Evolutionary conservation across 192 early-diverging fungal species (phyloP).

Genomic region (Backusella parvicylindrica): DNA sequence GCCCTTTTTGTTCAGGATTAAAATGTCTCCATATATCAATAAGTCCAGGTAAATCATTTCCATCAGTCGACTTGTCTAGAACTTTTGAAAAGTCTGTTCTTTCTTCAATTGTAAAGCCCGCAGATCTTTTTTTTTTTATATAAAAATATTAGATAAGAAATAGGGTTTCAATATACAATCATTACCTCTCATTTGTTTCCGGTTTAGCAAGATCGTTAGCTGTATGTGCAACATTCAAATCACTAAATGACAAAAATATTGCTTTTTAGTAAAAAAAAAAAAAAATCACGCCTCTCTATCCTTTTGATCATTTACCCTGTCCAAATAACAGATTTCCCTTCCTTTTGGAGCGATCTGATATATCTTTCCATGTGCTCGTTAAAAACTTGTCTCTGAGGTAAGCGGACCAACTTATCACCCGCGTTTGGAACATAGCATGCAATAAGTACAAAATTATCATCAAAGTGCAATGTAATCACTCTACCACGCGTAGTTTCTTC

Average conservation of each 20-base stretch:
- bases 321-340: constrained; percentile 72
- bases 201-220: constrained; percentile 74
- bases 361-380: constrained; percentile 62
- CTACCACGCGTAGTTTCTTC: constrained; percentile 56
- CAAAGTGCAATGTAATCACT: constrained; percentile 67
- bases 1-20: constrained; percentile 58
- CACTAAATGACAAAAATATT: constrained; percentile 23
- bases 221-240: constrained; percentile 85
- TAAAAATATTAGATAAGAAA: not conserved
- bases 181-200: constrained; percentile 61
- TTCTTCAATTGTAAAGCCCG: constrained; percentile 85
- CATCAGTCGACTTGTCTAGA: constrained; percentile 36
- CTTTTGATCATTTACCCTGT: constrained; percentile 48
- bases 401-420: constrained; percentile 64
- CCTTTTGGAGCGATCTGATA: constrained; percentile 59
- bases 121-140: constrained; percentile 39
- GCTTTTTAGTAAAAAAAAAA: too few relatives aligned
- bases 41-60: constrained; percentile 40
- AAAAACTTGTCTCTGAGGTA: constrained; percentile 64
- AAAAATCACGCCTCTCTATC: not conserved
- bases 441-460: constrained; percentile 56
- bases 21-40: constrained; percentile 75
- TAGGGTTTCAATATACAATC: not conserved
- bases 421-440: constrained; percentile 82
- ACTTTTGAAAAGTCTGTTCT: constrained; percentile 64